These are phyloP conservation scores for Camellia lanceoleosa DNA, from an alignment of 148 eudicot genomes.

Conservation along the genomic window DNA sequence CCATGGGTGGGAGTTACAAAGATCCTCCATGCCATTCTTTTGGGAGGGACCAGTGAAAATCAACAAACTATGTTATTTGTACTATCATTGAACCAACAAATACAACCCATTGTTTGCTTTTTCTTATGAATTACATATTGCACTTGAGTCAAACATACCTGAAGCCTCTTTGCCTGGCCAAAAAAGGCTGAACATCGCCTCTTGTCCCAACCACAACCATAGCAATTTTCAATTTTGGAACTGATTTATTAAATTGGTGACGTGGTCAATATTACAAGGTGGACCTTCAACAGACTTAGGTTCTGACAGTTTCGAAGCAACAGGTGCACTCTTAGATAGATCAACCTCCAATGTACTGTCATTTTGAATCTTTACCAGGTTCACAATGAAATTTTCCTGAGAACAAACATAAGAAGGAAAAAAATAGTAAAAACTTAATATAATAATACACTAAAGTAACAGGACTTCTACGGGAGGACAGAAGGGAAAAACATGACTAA, in stretches of 20 bases:
- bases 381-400: constrained; percentile 71
- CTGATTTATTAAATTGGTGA: constrained; percentile 35
- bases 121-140: too few relatives aligned
- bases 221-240: constrained; percentile 69
- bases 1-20: too few relatives aligned
- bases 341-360: constrained; percentile 63
- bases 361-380: constrained; percentile 75
- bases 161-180: constrained; percentile 80
- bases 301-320: constrained; percentile 50
- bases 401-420: constrained; percentile 17
- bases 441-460: neutral
- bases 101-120: too few relatives aligned
- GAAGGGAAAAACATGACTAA: neutral
- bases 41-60: too few relatives aligned
- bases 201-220: constrained; percentile 94
- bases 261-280: constrained; percentile 26
- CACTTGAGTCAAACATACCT: constrained; percentile 36
- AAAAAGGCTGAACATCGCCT: constrained; percentile 95
- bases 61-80: too few relatives aligned
- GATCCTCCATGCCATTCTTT: too few relatives aligned
- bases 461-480: neutral
- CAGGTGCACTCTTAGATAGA: constrained; percentile 38
- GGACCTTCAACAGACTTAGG: constrained; percentile 39
- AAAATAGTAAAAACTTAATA: constrained; percentile 5
- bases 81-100: too few relatives aligned